Conservation (phyloP, 805 yeast genomes). For the Yamadazyma takamatsuzukensis region DNA sequence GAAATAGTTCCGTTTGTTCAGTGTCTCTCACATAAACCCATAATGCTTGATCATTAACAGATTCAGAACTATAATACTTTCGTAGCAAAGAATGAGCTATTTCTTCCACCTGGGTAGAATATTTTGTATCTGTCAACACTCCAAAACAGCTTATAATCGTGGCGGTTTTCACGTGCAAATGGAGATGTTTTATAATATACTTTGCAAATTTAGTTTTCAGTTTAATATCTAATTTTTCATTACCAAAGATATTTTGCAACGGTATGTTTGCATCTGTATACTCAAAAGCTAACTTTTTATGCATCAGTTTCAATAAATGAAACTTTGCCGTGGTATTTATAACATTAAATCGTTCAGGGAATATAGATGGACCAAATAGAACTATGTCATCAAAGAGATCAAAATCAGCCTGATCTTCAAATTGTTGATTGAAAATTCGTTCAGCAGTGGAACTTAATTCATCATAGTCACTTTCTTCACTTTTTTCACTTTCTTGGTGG, state of each 20-base stretch:
- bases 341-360: no score
- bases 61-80: constrained; percentile 1
- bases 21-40: constrained; percentile 4
- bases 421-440: neutral
- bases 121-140: neutral
- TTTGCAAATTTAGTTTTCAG: constrained; percentile 2
- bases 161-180: neutral
- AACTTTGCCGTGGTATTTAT: no score
- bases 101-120: constrained; percentile 2
- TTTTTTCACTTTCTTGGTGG: no score
- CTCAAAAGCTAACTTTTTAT: no score
- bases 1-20: constrained; percentile 4
- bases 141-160: neutral
- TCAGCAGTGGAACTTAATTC: constrained; percentile 8
- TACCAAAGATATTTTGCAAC: no score
- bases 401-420: no score
- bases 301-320: no score
- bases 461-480: constrained; percentile 3
- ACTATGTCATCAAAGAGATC: no score
- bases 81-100: constrained; percentile 4
- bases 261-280: no score
- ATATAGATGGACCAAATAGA: no score
- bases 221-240: no score
- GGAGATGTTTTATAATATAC: neutral
- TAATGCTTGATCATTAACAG: neutral